Conservation (phyloP, 495 filamentous ascomycete species). For the Bacidia gigantensis region DNA sequence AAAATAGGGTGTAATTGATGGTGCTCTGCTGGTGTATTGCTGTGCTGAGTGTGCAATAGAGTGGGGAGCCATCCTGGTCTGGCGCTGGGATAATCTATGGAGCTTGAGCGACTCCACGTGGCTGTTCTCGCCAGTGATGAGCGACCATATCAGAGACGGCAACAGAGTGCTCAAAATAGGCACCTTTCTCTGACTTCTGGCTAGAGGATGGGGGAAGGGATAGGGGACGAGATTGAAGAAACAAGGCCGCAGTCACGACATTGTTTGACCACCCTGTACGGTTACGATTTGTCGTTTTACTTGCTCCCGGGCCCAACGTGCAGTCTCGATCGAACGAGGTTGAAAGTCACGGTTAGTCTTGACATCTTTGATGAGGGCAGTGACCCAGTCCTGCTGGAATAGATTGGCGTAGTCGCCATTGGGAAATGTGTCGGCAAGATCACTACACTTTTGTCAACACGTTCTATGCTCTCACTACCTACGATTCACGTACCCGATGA, state of each 20-base stretch:
- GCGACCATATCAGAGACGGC: neutral
- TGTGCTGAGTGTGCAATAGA: slow-evolving; percentile 12
- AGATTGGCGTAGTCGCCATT: slow-evolving; percentile 69
- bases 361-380: slow-evolving; percentile 71
- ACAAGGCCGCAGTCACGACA: slow-evolving; percentile 9
- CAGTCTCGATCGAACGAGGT: slow-evolving; percentile 75
- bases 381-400: slow-evolving; percentile 87
- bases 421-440: slow-evolving; percentile 87
- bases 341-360: slow-evolving; percentile 72
- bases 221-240: neutral
- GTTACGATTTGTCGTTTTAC: slow-evolving; percentile 73
- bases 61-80: slow-evolving; percentile 15
- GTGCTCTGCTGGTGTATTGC: slow-evolving; percentile 11
- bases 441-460: slow-evolving; percentile 41
- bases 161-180: neutral
- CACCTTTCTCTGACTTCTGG: neutral
- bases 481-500: slow-evolving; percentile 62
- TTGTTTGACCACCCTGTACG: slow-evolving; percentile 14
- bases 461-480: neutral
- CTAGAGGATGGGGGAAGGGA: neutral
- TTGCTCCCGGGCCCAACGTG: slow-evolving; percentile 93
- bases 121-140: neutral
- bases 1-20: neutral
- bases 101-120: slow-evolving; percentile 4
- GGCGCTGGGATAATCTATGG: slow-evolving; percentile 6